Evolutionary conservation across 345 rosid species (phyloP), one percentile per base, ranked within the genome.

Genomic region (Rhizophora mangle): DNA sequence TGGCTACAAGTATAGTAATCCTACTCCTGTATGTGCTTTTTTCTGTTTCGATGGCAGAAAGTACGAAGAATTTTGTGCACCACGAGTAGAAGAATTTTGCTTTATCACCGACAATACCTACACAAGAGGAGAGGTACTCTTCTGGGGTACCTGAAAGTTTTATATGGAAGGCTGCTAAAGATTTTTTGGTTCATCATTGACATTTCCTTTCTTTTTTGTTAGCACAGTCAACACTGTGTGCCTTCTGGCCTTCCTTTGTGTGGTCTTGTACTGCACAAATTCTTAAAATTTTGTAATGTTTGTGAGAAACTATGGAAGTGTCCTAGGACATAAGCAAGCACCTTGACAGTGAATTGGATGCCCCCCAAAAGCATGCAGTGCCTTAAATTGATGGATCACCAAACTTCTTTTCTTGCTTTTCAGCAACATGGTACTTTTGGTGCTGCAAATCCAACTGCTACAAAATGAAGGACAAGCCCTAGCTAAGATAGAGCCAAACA

Each of bases 91-190:
- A 81, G 98, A 91, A 65, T 91, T 91, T 83, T 89, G 95, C 87
- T 82, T 85, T 80, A 94, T 94, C 78, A 91, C 98, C 22, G 98
- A 89, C 81, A 91, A 85, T 64, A 91, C 97, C 51, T 94, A 94
- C 71, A 84, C 87, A 49, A 85, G 81, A 77, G 86, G 34, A 31
- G 90, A 94, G 89, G 98, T 89, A 82, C 58, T 68, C 24, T 69
- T 66, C 37, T 22, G 53, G 54, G 37, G 16, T 30, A 55, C 55
- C 37, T n/a, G 32, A 13, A 43, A 26, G 58, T 65, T 55, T 60
- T 43, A 19, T 18, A 32, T 62, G 34, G 52, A 20, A 60, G 56
- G 56, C 47, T 31, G 31, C 13, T 15, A 7, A 22, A 20, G 36
- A 43, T 49, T 60, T 16, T 29, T 32, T 54, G 5, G 49, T 37